Evolutionary conservation across 2,329 filamentous ascomycete genomes (phyloP).

Genomic region (Phyllosticta capitalensis): DNA sequence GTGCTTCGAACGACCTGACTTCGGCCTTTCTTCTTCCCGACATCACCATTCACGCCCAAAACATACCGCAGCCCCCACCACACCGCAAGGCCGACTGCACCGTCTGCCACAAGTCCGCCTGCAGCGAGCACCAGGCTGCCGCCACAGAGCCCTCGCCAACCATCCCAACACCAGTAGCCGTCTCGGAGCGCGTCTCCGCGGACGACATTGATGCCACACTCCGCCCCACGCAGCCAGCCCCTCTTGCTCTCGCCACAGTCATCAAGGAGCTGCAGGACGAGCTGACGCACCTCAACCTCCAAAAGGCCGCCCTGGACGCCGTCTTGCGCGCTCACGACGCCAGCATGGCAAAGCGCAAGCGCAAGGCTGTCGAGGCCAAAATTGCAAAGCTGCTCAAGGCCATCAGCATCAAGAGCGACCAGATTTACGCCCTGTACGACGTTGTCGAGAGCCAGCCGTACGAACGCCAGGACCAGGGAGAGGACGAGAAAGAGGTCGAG

Average conservation of each 20-base stretch:
- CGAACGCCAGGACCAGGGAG: slow-evolving; percentile 53
- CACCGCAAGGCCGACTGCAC: slow-evolving; percentile 48
- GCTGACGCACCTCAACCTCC: slow-evolving; percentile 62
- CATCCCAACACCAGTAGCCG: slow-evolving; percentile 40
- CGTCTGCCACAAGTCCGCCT: slow-evolving; percentile 41
- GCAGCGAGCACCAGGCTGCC: slow-evolving; percentile 18
- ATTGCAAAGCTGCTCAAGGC: slow-evolving; percentile 53
- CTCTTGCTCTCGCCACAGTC: slow-evolving; percentile 66
- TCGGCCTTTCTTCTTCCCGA: slow-evolving; percentile 57
- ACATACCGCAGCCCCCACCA: slow-evolving; percentile 21
- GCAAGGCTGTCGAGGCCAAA: slow-evolving; percentile 50
- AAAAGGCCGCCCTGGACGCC: slow-evolving; percentile 55
- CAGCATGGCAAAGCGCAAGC: slow-evolving; percentile 53
- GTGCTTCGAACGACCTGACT: slow-evolving; percentile 46
- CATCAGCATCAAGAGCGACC: slow-evolving; percentile 64
- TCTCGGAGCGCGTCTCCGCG: slow-evolving; percentile 38
- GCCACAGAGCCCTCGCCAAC: slow-evolving; percentile 8
- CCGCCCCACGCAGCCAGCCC: slow-evolving; percentile 55
- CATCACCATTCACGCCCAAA: slow-evolving; percentile 41
- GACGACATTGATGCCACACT: slow-evolving; percentile 51
- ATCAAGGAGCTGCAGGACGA: slow-evolving; percentile 77
- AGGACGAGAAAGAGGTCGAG: slow-evolving; percentile 42
- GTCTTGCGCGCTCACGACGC: slow-evolving; percentile 30
- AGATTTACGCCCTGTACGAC: slow-evolving; percentile 76
- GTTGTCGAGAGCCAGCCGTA: slow-evolving; percentile 62